phyloP scores from a whole-genome alignment of 169 alveolate genomes.

The Prorocentrum cordatum region DNA sequence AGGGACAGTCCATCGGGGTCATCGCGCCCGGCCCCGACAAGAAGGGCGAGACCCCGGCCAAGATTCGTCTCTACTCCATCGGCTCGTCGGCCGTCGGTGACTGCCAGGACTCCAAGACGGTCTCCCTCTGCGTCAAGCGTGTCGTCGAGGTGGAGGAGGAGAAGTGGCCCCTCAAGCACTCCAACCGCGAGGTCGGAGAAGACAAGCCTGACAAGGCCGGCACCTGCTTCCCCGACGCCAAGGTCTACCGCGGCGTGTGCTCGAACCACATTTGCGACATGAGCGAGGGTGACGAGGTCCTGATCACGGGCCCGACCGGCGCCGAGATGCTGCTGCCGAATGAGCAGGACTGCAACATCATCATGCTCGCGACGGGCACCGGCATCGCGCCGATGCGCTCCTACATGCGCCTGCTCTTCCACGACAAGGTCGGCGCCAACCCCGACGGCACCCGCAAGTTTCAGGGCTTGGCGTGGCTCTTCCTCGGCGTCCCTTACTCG shows the following conservation, averaged over 20 bases:
- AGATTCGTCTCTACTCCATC: not conserved
- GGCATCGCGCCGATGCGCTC: slow-evolving; percentile 64
- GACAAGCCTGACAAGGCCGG: slow-evolving; percentile 39
- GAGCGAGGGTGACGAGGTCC: slow-evolving; percentile 37
- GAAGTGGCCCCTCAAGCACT: too few relatives aligned
- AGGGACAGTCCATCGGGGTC: slow-evolving; percentile 21
- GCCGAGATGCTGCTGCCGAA: slow-evolving; percentile 65
- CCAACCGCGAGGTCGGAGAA: slow-evolving; percentile 14
- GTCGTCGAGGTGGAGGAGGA: slow-evolving; percentile 65
- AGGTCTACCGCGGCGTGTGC: slow-evolving; percentile 70
- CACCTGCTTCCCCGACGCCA: slow-evolving; percentile 40
- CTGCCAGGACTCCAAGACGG: slow-evolving; percentile 1
- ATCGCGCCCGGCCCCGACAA: not conserved
- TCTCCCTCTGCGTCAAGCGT: slow-evolving; percentile 37
- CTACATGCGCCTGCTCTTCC: slow-evolving; percentile 39
- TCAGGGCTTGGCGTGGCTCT: slow-evolving; percentile 59
- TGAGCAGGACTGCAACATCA: slow-evolving; percentile 52
- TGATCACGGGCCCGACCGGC: slow-evolving; percentile 64
- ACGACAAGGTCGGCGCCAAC: slow-evolving; percentile 33
- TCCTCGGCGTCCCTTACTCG: slow-evolving; percentile 59
- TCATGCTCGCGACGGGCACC: slow-evolving; percentile 61
- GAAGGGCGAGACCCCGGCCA: not conserved
- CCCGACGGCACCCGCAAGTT: slow-evolving; percentile 10
- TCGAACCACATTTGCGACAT: slow-evolving; percentile 68
- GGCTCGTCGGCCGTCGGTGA: slow-evolving; percentile 18